phyloP scores from a whole-genome alignment of 805 yeast species.

The Wickerhamomyces rabaulensis region DNA sequence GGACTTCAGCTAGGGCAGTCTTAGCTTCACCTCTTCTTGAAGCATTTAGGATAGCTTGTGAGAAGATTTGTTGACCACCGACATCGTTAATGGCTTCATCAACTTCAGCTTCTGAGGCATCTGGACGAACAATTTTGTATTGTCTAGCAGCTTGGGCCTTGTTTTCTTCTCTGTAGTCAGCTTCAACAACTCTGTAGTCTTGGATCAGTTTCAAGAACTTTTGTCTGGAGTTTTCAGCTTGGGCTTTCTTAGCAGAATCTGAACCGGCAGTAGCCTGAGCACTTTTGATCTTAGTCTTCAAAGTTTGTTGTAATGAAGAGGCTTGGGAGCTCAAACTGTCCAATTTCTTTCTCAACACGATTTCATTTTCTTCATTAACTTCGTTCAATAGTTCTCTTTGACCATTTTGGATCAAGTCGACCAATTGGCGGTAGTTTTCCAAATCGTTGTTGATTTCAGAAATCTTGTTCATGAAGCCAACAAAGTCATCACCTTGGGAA shows the following conservation, averaged over 20 bases:
- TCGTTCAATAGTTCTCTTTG: slow-evolving; percentile 71
- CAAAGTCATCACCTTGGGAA: slow-evolving; percentile 41
- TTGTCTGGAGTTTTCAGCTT: slow-evolving; percentile 83
- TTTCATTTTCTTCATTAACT: slow-evolving; percentile 65
- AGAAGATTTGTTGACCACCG: slow-evolving; percentile 86
- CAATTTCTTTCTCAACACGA: slow-evolving; percentile 64
- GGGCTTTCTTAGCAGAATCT: slow-evolving; percentile 80
- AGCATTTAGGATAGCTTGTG: slow-evolving; percentile 83
- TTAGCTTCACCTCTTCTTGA: slow-evolving; percentile 93
- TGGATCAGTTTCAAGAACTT: slow-evolving; percentile 83
- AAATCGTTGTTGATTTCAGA: slow-evolving; percentile 64
- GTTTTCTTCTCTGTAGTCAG: slow-evolving; percentile 77
- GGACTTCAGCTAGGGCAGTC: slow-evolving; percentile 92
- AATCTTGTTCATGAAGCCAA: slow-evolving; percentile 63
- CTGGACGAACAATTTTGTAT: slow-evolving; percentile 83
- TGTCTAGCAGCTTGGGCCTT: slow-evolving; percentile 89
- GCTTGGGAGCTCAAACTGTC: slow-evolving; percentile 77
- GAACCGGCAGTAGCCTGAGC: slow-evolving; percentile 66
- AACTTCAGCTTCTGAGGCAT: slow-evolving; percentile 79
- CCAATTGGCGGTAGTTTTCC: slow-evolving; percentile 63
- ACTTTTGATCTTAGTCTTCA: slow-evolving; percentile 71
- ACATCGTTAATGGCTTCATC: slow-evolving; percentile 79
- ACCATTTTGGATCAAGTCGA: slow-evolving; percentile 62
- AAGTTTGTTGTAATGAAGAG: slow-evolving; percentile 64
- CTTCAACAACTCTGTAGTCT: slow-evolving; percentile 81